A percentile compares a stretch with the other conserved stretches of the same genome.
Evolutionary conservation across 345 rosid genomes (phyloP).

Genomic region (Arabidopsis suecica): DNA sequence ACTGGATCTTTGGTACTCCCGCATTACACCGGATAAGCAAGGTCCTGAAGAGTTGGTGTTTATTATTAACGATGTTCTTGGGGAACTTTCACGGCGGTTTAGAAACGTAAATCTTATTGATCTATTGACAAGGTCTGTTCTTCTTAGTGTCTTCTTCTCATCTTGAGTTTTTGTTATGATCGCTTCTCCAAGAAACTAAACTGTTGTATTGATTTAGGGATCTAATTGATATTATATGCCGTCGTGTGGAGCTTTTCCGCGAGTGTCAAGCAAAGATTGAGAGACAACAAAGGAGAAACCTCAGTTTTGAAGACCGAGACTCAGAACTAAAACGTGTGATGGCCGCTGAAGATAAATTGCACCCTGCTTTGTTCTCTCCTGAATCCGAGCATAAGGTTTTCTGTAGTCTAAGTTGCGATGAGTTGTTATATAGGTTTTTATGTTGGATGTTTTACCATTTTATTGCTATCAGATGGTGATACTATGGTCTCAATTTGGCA

Average conservation of each 20-base stretch:
- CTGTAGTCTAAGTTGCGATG: slow-evolving; percentile 29
- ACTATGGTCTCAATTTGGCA: slow-evolving; percentile 43
- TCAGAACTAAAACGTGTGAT: slow-evolving; percentile 65
- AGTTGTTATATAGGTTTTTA: slow-evolving; percentile 2
- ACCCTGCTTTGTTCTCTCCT: slow-evolving; percentile 91
- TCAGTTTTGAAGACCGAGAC: slow-evolving; percentile 70
- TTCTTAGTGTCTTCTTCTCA: slow-evolving; percentile 23
- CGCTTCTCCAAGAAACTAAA: slow-evolving; percentile 45
- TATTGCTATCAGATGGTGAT: slow-evolving; percentile 28
- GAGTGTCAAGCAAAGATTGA: slow-evolving; percentile 72
- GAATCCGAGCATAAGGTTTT: slow-evolving; percentile 96
- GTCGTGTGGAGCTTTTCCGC: slow-evolving; percentile 87
- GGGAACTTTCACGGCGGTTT: slow-evolving; percentile 78
- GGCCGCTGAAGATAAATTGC: slow-evolving; percentile 83
- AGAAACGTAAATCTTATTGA: slow-evolving; percentile 87
- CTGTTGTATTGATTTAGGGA: slow-evolving; percentile 70
- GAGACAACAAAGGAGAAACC: slow-evolving; percentile 51
- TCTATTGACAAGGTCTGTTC: slow-evolving; percentile 78
- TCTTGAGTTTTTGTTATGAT: slow-evolving; percentile 9
- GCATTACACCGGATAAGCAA: slow-evolving; percentile 82
- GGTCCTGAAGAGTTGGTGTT: slow-evolving; percentile 89
- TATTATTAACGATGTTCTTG: slow-evolving; percentile 77
- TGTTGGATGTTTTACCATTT: slow-evolving; percentile 21
- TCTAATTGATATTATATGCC: slow-evolving; percentile 70
- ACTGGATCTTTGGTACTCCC: slow-evolving; percentile 90